Evolutionary conservation across 2,329 filamentous ascomycete genomes (phyloP).

Genomic region (Ambrosiella cleistominuta): DNA sequence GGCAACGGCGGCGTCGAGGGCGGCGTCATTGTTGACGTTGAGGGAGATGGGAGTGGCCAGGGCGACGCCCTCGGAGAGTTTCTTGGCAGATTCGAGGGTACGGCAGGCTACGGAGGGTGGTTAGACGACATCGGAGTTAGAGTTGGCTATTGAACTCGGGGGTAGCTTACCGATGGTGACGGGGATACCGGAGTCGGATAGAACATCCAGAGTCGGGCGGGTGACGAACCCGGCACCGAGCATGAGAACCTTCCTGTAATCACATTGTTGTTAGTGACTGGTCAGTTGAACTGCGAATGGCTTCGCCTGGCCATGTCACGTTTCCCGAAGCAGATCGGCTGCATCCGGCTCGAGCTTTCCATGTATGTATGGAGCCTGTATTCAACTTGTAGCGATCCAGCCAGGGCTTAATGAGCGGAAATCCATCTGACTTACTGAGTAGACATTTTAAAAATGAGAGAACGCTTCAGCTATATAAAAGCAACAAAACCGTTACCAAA

Average conservation of each 20-base stretch:
- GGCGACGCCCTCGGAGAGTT: conserved; percentile 53
- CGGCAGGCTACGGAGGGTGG: conserved; percentile 47
- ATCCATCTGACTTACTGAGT: conserved; percentile 7
- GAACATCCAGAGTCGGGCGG: conserved; percentile 45
- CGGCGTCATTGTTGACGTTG: conserved; percentile 60
- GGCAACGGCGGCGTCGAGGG: conserved; percentile 63
- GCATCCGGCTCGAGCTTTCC: no score
- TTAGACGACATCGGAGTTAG: neutral
- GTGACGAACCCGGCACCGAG: conserved; percentile 39
- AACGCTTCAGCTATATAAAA: conserved; percentile 1
- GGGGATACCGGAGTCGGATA: conserved; percentile 39
- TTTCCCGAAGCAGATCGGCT: no score
- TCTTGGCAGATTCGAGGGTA: conserved; percentile 59
- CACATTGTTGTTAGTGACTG: neutral
- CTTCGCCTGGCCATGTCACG: no score
- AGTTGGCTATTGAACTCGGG: neutral
- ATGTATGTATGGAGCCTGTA: no score
- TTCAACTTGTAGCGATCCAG: no score
- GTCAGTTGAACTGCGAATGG: neutral
- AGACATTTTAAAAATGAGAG: conserved; percentile 13
- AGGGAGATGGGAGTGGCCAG: conserved; percentile 62
- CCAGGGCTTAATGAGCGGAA: no score
- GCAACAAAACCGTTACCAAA: neutral
- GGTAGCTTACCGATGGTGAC: conserved; percentile 42
- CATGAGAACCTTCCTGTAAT: conserved; percentile 12